Evolutionary conservation across 169 alveolate genomes (phyloP), one percentile per base, ranked within the genome.

Genomic region (Plasmodium coatneyi): DNA sequence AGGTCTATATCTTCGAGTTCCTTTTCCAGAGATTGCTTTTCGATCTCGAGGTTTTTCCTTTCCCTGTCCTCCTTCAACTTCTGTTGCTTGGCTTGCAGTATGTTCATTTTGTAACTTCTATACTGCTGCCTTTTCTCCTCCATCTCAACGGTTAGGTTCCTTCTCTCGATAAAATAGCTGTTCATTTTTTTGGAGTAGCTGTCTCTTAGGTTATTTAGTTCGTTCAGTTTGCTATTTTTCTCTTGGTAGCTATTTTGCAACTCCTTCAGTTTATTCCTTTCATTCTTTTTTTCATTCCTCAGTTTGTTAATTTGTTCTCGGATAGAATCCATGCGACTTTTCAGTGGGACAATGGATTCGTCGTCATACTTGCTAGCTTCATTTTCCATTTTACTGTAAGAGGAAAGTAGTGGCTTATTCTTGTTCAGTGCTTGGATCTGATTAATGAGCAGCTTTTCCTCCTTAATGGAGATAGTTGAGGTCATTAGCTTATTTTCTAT

Each of bases 401-500:
- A 92, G 41, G 95, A 95, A 7, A 96, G 90, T 7, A 96, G 84
- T 0, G 96, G 92, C 78, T 93, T 96, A 81, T 96, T 93, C 70
- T 93, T 92, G 43, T 96, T 95, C 80, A 96, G 60, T 80, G 95
- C 96, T 82, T 93, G 97, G 0, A 96, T 92, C 82, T 96, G 96
- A 78, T 87, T 90, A 82, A 96, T 92, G 93, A 96, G 92, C 54
- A 93, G 39, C 93, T 96, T 96, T 87, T 96, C 97, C 92, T 96
- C 97, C 93, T 96, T 96, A 25, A 96, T 92, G 43, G 96, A 87
- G 82, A 96, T 92, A 19, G 97, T 93, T 10, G 97, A 92, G 25
- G 97, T 96, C 97, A 92, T 95, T 92, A 96, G 92, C 60, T 92
- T 90, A 34, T 82, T 93, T 92, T 96, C 97, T n/a, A 96, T 92